These are phyloP conservation scores for Rhizophora apiculata DNA, from an alignment of 345 rosid genomes.

Conservation along the genomic window DNA sequence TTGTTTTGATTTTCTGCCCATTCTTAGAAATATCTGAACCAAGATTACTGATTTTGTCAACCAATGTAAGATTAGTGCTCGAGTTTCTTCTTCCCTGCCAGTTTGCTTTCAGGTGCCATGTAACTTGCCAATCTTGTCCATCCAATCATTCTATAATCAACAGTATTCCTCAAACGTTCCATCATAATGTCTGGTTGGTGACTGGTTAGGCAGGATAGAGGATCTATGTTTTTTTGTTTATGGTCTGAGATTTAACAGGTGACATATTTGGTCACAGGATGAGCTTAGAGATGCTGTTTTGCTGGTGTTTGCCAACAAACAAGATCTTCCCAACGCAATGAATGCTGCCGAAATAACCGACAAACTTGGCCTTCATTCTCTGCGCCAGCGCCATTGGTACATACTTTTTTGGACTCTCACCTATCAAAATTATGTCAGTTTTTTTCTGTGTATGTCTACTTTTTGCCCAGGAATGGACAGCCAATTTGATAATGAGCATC, in stretches of 20 bases:
- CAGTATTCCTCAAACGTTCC: too few relatives aligned
- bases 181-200: too few relatives aligned
- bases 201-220: background rate
- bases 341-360: background rate
- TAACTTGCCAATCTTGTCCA: background rate
- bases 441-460: background rate
- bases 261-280: background rate
- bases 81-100: background rate
- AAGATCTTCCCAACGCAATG: background rate
- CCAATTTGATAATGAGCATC: background rate
- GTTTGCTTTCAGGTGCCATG: background rate
- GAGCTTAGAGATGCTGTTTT: background rate
- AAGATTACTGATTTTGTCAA: background rate
- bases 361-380: background rate
- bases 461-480: background rate
- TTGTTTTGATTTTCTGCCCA: background rate
- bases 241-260: background rate
- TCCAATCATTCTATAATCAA: background rate
- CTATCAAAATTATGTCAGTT: background rate
- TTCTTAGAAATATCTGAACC: too few relatives aligned
- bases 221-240: background rate
- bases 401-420: background rate
- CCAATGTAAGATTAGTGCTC: background rate
- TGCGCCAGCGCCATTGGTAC: slow-evolving; percentile 2
- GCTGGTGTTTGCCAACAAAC: background rate